These are phyloP conservation scores for Auriscalpium microsporum DNA, from an alignment of 768 basidiomycete species.

Conservation along the genomic window DNA sequence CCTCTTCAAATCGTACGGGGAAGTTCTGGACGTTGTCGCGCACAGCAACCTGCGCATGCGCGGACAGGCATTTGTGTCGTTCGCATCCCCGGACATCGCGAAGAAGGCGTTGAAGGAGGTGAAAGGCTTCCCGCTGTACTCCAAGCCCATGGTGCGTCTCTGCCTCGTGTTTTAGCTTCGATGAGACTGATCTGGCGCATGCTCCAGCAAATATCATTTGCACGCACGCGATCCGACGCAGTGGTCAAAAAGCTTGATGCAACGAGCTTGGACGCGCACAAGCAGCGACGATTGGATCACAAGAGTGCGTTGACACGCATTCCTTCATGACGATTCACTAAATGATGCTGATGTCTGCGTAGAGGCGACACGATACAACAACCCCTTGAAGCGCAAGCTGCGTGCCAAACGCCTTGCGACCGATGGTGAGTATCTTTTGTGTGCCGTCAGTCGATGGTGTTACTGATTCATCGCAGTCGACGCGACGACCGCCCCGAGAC, in stretches of 20 bases:
- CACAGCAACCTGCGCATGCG: constrained; percentile 95
- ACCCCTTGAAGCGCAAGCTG: constrained; percentile 84
- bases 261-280: constrained; percentile 65
- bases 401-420: constrained; percentile 73
- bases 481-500: constrained; percentile 57
- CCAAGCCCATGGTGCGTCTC: constrained; percentile 82
- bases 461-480: constrained; percentile 24
- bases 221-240: constrained; percentile 80
- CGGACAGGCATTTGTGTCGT: constrained; percentile 96
- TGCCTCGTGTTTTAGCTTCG: not conserved
- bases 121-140: constrained; percentile 87
- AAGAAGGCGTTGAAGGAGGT: constrained; percentile 89
- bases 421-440: constrained; percentile 45
- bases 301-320: constrained; percentile 58
- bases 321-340: not conserved
- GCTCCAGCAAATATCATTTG: constrained; percentile 88
- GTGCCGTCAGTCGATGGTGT: constrained; percentile 49
- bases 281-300: constrained; percentile 61
- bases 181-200: not conserved
- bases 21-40: constrained; percentile 91
- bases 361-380: constrained; percentile 80
- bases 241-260: constrained; percentile 72
- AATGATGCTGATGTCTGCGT: constrained; percentile 1
- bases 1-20: constrained; percentile 89
- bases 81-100: constrained; percentile 74